A percentile compares a stretch with the other conserved stretches of the same genome.
phyloP scores from a whole-genome alignment of 805 yeast species.

The Cyberlindnera subsufficiens region DNA sequence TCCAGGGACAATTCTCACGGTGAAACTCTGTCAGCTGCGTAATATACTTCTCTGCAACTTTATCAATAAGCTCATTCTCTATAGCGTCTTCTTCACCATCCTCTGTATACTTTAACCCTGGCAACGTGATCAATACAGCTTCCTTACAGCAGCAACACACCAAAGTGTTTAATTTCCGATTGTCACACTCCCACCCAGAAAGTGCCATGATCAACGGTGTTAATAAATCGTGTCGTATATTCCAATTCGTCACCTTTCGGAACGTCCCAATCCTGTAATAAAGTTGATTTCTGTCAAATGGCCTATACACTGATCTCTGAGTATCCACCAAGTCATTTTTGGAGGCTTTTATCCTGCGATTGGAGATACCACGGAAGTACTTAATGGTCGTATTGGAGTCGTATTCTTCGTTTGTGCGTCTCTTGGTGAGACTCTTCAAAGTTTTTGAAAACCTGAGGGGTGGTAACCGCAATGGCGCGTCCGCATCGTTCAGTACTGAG shows the following conservation, averaged over 20 bases:
- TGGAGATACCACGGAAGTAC: slow-evolving; percentile 6
- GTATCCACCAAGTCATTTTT: neutral
- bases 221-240: slow-evolving; percentile 25
- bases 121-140: slow-evolving; percentile 23
- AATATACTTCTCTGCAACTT: slow-evolving; percentile 10
- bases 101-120: slow-evolving; percentile 10
- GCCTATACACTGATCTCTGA: slow-evolving; percentile 15
- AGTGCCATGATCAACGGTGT: slow-evolving; percentile 44
- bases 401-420: neutral
- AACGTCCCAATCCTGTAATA: slow-evolving; percentile 38
- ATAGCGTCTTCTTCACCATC: slow-evolving; percentile 4
- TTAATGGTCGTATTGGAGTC: slow-evolving; percentile 7
- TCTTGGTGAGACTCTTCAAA: neutral
- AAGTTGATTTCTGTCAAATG: slow-evolving; percentile 31
- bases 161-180: slow-evolving; percentile 25
- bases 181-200: slow-evolving; percentile 44
- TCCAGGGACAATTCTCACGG: slow-evolving; percentile 21
- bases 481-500: no score
- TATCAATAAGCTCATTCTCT: slow-evolving; percentile 5
- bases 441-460: no score
- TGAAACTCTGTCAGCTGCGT: slow-evolving; percentile 10
- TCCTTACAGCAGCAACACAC: slow-evolving; percentile 30
- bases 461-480: no score
- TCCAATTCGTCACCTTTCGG: slow-evolving; percentile 41
- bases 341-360: slow-evolving; percentile 1